These are phyloP conservation scores for Sclerotinia sclerotiorum DNA, from an alignment of 2,329 filamentous ascomycete species.

Conservation along the genomic window DNA sequence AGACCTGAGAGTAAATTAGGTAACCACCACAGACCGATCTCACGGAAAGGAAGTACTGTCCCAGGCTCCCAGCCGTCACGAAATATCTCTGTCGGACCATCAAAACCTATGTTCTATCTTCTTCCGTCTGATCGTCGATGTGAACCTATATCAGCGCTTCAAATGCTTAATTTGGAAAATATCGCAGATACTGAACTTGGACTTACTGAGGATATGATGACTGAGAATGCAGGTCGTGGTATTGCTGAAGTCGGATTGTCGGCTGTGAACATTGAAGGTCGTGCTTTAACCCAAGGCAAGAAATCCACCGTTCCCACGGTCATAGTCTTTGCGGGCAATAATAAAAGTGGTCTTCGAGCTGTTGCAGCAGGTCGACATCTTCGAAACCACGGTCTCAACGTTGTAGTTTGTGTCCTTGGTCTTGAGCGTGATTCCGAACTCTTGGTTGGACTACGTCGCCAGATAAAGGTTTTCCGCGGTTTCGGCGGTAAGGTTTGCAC, in stretches of 20 bases:
- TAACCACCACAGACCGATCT: slow-evolving; percentile 39
- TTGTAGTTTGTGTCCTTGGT: slow-evolving; percentile 80
- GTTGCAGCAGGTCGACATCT: slow-evolving; percentile 85
- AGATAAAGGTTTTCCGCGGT: slow-evolving; percentile 80
- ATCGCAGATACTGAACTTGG: slow-evolving; percentile 85
- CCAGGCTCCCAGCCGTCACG: slow-evolving; percentile 33
- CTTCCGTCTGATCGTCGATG: slow-evolving; percentile 56
- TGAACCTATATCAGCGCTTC: slow-evolving; percentile 68
- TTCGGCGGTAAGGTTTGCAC: slow-evolving; percentile 72
- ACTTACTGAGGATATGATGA: slow-evolving; percentile 84
- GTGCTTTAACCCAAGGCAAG: slow-evolving; percentile 40
- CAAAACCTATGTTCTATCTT: slow-evolving; percentile 49
- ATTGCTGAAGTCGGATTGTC: slow-evolving; percentile 80
- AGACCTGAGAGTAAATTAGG: slow-evolving; percentile 43
- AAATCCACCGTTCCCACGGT: slow-evolving; percentile 43
- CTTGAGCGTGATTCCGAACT: slow-evolving; percentile 80
- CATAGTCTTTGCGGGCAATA: slow-evolving; percentile 94
- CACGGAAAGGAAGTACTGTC: slow-evolving; percentile 38
- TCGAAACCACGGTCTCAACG: slow-evolving; percentile 75
- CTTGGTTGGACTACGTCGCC: slow-evolving; percentile 75
- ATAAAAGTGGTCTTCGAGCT: slow-evolving; percentile 81
- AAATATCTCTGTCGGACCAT: slow-evolving; percentile 32
- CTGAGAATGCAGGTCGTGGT: slow-evolving; percentile 85
- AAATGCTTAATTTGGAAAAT: slow-evolving; percentile 91
- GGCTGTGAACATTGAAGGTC: slow-evolving; percentile 53